Conservation (phyloP, 192 early-diverging fungal genomes). For the Allomyces macrogynus region DNA sequence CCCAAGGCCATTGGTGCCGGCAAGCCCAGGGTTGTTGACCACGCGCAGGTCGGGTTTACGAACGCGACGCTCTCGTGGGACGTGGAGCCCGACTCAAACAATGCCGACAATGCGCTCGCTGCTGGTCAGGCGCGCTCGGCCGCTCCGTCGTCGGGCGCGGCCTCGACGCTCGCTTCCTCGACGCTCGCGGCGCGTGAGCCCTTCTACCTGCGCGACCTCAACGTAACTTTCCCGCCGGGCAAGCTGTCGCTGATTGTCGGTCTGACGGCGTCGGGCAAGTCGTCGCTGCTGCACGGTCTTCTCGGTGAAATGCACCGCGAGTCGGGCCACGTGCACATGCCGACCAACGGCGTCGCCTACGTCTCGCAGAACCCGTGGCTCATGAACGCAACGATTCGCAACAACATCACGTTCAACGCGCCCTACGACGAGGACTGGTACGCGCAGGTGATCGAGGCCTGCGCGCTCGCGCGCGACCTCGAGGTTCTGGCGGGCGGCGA, state of each 20-base stretch:
- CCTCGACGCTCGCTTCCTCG: neutral
- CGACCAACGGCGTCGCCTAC: conserved; percentile 10
- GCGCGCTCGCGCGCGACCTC: conserved; percentile 51
- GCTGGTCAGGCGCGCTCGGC: neutral
- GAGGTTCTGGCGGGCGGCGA: conserved; percentile 45
- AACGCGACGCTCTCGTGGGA: neutral
- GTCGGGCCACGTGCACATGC: conserved; percentile 13
- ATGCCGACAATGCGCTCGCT: neutral
- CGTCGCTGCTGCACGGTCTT: conserved; percentile 54
- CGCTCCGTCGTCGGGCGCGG: no score
- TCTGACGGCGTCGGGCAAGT: conserved; percentile 80
- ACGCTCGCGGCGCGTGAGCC: neutral
- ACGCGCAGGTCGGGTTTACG: neutral
- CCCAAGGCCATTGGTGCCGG: neutral
- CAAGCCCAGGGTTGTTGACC: no score
- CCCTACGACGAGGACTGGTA: conserved; percentile 42
- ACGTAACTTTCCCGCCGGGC: conserved; percentile 41
- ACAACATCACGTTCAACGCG: conserved; percentile 53
- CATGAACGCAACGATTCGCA: conserved; percentile 33
- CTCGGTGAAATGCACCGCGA: conserved; percentile 56
- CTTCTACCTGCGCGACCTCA: conserved; percentile 41
- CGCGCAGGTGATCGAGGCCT: conserved; percentile 37
- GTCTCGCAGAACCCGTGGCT: conserved; percentile 30
- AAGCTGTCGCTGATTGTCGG: conserved; percentile 64
- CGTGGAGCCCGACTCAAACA: neutral